Percentiles rank a stretch among this genome's conserved stretches.
Conservation (phyloP, 805 yeast genomes). For the Myxozyma lipomycoides region DNA sequence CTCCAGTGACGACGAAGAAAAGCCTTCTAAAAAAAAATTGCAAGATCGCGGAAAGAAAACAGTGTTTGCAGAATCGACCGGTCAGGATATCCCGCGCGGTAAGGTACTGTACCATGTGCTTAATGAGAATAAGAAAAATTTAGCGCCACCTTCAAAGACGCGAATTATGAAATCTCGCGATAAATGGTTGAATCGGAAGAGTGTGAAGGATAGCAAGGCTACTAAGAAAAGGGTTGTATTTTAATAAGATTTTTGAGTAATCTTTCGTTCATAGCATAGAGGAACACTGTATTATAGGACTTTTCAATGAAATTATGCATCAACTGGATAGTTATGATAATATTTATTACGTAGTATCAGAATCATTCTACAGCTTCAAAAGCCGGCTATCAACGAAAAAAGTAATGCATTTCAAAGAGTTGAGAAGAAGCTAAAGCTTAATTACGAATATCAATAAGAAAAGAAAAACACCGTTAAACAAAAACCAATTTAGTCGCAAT, state of each 20-base stretch:
- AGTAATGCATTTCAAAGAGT: too few relatives aligned
- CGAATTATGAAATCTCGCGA: conserved; percentile 2
- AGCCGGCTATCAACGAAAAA: too few relatives aligned
- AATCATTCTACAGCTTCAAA: too few relatives aligned
- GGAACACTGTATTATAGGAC: not conserved
- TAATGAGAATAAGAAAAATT: not conserved
- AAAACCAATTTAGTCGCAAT: not conserved
- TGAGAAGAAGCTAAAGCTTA: too few relatives aligned
- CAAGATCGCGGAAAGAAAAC: conserved; percentile 5
- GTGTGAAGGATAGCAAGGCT: conserved; percentile 22
- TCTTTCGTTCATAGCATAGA: not conserved
- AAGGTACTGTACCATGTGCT: conserved; percentile 3
- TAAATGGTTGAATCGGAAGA: conserved; percentile 27
- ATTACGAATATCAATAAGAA: not conserved
- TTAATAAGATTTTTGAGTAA: not conserved
- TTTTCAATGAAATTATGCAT: not conserved
- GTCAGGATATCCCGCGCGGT: conserved; percentile 8
- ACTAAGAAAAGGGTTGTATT: not conserved
- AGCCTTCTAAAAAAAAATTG: not conserved
- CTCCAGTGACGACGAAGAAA: not conserved
- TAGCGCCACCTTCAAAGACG: conserved; percentile 20
- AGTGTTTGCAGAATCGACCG: conserved; percentile 11
- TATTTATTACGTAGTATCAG: too few relatives aligned
- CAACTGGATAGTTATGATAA: not conserved
- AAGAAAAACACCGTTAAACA: not conserved